A percentile compares a stretch with the other conserved stretches of the same genome.
phyloP scores from a whole-genome alignment of 2,329 filamentous ascomycete genomes.

The Ciborinia camelliae region DNA sequence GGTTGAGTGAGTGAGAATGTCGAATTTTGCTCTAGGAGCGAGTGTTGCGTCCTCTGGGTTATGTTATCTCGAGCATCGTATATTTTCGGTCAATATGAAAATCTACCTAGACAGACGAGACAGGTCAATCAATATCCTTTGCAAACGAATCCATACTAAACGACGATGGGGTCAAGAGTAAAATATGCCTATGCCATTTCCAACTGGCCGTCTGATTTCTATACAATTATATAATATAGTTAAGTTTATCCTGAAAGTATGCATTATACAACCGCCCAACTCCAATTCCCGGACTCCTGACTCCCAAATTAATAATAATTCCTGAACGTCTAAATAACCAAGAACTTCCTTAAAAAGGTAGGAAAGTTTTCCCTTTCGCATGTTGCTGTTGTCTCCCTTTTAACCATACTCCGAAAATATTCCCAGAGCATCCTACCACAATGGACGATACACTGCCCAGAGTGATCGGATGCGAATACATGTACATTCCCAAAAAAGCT shows the following conservation, averaged over 20 bases:
- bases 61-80: too few relatives aligned
- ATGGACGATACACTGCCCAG: not conserved
- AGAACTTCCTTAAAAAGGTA: not conserved
- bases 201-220: not conserved
- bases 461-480: constrained; percentile 2
- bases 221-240: not conserved
- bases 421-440: constrained; percentile 10
- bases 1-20: too few relatives aligned
- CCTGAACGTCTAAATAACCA: not conserved
- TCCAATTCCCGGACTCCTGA: not conserved
- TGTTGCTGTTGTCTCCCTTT: constrained; percentile 9
- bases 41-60: too few relatives aligned
- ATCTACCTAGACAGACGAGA: too few relatives aligned
- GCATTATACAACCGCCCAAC: too few relatives aligned
- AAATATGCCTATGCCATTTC: not conserved
- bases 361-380: not conserved
- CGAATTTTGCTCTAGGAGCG: too few relatives aligned
- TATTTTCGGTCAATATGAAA: too few relatives aligned
- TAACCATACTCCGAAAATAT: constrained; percentile 3
- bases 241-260: not conserved
- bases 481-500: constrained; percentile 10
- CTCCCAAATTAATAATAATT: not conserved
- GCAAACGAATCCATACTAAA: too few relatives aligned
- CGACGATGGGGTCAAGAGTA: too few relatives aligned
- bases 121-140: too few relatives aligned